Evolutionary conservation across 257 asterid species (phyloP).

Genomic region (Ehretia macrophylla): DNA sequence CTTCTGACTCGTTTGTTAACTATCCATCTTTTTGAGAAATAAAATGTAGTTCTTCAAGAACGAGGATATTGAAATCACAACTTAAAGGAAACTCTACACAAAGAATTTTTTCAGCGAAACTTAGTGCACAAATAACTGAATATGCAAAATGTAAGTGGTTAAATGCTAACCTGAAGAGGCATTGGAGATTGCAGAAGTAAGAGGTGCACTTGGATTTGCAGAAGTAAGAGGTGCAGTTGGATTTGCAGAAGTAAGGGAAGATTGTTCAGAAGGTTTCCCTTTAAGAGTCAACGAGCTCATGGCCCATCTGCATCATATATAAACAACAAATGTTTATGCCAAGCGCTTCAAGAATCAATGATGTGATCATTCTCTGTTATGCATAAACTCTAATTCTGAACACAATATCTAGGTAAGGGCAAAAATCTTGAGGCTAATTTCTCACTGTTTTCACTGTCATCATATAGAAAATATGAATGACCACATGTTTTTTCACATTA

Average conservation of each 20-base stretch:
- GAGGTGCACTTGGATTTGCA: constrained; percentile 45
- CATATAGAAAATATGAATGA: no score
- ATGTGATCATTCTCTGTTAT: not conserved
- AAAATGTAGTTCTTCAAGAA: not conserved
- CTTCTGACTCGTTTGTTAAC: no score
- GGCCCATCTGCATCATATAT: constrained; percentile 82
- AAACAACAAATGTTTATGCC: constrained; percentile 6
- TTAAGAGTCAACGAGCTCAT: constrained; percentile 94
- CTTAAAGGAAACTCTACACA: not conserved
- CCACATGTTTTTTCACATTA: no score
- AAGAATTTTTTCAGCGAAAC: not conserved
- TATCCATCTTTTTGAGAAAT: not conserved
- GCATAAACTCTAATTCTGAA: not conserved
- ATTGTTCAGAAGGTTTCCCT: constrained; percentile 84
- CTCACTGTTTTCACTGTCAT: no score
- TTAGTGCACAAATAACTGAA: not conserved
- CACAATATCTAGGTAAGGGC: not conserved
- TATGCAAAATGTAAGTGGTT: not conserved
- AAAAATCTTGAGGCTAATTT: no score
- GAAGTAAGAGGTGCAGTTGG: constrained; percentile 50
- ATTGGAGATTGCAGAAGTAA: constrained; percentile 54
- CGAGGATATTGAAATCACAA: not conserved
- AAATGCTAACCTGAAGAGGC: constrained; percentile 56
- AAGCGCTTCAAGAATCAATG: constrained; percentile 9
- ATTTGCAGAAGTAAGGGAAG: constrained; percentile 47